Evolutionary conservation across 106 monocot species (phyloP).

Genomic region (Dendrobium officinale): DNA sequence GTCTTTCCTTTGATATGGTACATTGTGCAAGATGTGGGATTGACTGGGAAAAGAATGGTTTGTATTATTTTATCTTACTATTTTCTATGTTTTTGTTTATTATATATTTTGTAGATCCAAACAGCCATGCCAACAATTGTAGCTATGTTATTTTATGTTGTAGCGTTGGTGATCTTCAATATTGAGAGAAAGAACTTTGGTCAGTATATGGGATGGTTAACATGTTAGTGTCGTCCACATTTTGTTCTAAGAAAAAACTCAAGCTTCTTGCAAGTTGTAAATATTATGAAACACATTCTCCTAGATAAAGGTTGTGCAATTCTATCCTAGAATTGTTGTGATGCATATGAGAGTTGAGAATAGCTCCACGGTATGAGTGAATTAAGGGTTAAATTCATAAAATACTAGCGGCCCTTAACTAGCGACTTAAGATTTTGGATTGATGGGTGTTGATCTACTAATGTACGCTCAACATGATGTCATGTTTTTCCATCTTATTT

Average conservation of each 20-base stretch:
- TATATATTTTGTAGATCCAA: background rate
- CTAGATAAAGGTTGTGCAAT: background rate
- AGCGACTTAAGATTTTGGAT: too few species aligned
- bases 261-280: background rate
- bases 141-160: background rate
- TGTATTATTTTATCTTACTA: constrained; percentile 2
- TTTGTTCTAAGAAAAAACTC: background rate
- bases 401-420: too few species aligned
- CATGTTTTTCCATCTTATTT: background rate
- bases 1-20: constrained; percentile 85
- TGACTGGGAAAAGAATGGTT: constrained; percentile 72
- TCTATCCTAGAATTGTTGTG: background rate
- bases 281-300: background rate
- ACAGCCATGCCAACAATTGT: background rate
- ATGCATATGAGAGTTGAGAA: background rate
- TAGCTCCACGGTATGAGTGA: background rate
- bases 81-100: background rate
- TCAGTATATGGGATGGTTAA: background rate
- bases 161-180: background rate
- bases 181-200: background rate
- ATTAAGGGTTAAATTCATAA: too few species aligned
- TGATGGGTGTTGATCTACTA: too few species aligned
- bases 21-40: constrained; percentile 81
- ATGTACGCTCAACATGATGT: too few species aligned
- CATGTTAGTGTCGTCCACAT: background rate